Evolutionary conservation across 2,329 filamentous ascomycete genomes (phyloP).

Genomic region (Fusarium sp.): DNA sequence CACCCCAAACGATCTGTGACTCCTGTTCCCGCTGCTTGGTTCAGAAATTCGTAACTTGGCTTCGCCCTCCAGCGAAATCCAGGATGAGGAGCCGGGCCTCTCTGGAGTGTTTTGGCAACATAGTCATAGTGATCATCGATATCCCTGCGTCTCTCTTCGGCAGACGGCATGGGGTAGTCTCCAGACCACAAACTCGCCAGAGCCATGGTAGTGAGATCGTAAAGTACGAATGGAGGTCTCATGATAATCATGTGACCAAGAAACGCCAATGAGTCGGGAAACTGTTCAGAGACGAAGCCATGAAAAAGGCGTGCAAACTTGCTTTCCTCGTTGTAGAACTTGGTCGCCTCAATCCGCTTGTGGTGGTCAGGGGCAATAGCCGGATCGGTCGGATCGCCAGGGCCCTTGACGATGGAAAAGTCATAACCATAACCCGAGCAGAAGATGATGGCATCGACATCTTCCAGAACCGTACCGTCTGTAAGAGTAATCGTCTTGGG

Average conservation of each 20-base stretch:
- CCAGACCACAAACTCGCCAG: slow-evolving; percentile 47
- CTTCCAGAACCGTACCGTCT: slow-evolving; percentile 48
- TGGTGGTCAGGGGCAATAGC: slow-evolving; percentile 44
- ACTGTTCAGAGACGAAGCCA: slow-evolving; percentile 49
- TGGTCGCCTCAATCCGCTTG: slow-evolving; percentile 37
- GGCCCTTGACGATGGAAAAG: slow-evolving; percentile 46
- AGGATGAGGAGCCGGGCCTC: slow-evolving; percentile 42
- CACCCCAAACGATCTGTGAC: slow-evolving; percentile 53
- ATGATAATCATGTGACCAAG: slow-evolving; percentile 44
- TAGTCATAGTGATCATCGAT: slow-evolving; percentile 47
- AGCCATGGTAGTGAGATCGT: slow-evolving; percentile 49
- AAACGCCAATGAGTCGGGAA: slow-evolving; percentile 49
- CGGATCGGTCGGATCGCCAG: slow-evolving; percentile 45
- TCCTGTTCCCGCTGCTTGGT: slow-evolving; percentile 57
- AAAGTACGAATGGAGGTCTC: slow-evolving; percentile 45
- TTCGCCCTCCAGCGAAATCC: slow-evolving; percentile 41
- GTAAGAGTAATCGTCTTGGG: slow-evolving; percentile 46
- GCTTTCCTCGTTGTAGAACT: slow-evolving; percentile 35
- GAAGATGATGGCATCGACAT: slow-evolving; percentile 50
- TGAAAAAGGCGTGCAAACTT: slow-evolving; percentile 48
- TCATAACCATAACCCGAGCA: slow-evolving; percentile 50
- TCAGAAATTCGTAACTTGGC: slow-evolving; percentile 52
- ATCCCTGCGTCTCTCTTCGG: slow-evolving; percentile 42
- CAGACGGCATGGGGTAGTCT: slow-evolving; percentile 32
- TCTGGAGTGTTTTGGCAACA: slow-evolving; percentile 35